These are phyloP conservation scores for Fusarium piperis DNA, from an alignment of 2,329 filamentous ascomycete species.

Conservation along the genomic window DNA sequence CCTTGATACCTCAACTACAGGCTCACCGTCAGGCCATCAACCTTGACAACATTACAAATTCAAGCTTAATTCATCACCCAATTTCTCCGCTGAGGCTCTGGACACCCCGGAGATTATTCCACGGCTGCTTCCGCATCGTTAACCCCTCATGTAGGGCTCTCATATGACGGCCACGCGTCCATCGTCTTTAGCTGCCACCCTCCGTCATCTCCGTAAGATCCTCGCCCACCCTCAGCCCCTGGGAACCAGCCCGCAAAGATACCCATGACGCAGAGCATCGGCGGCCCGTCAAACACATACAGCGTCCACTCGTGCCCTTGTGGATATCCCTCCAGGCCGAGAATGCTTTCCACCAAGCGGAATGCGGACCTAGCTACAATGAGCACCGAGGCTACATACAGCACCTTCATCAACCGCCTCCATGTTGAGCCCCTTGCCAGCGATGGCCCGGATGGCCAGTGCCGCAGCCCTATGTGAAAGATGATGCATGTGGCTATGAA, in stretches of 20 bases:
- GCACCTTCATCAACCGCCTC: conserved; percentile 47
- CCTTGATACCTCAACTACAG: not conserved
- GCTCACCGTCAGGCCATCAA: not conserved
- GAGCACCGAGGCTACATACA: conserved; percentile 51
- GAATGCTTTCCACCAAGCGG: conserved; percentile 59
- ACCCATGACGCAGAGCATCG: conserved; percentile 36
- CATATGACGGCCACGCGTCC: conserved; percentile 12
- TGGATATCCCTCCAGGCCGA: conserved; percentile 53
- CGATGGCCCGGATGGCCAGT: conserved; percentile 16
- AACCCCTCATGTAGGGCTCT: not conserved
- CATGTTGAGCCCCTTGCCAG: conserved; percentile 41
- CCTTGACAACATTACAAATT: not conserved
- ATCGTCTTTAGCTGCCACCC: conserved; percentile 4
- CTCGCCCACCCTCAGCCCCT: conserved; percentile 1
- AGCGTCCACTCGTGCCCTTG: conserved; percentile 53
- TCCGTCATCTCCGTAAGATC: not conserved
- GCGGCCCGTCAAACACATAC: conserved; percentile 54
- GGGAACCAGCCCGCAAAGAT: conserved; percentile 37
- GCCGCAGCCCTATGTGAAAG: conserved; percentile 54
- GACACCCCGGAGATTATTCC: not conserved
- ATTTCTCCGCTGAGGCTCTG: not conserved
- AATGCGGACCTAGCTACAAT: conserved; percentile 57
- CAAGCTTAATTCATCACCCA: not conserved
- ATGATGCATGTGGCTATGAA: conserved; percentile 58
- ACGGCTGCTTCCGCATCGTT: not conserved